Percentiles rank a stretch among this genome's conserved stretches.
Evolutionary conservation across 306 rosid species (phyloP).

Genomic region (Rubus parviflorus): DNA sequence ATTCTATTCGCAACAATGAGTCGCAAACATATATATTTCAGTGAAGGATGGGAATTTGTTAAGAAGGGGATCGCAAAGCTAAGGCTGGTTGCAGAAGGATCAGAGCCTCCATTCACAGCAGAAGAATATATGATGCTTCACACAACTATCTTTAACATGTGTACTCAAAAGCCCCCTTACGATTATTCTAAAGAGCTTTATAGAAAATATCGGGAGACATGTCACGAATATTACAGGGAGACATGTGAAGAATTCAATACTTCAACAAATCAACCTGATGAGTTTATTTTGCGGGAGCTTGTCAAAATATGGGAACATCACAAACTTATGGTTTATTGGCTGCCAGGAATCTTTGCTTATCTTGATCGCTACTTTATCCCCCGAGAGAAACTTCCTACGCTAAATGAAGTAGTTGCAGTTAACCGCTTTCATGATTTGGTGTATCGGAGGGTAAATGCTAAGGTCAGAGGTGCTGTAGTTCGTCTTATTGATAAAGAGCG

Average conservation of each 20-base stretch:
- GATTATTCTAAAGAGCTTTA: constrained; percentile 40
- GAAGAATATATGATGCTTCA: neutral
- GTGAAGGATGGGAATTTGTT: neutral
- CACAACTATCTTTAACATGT: constrained; percentile 43
- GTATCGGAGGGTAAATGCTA: constrained; percentile 25
- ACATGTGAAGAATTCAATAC: constrained; percentile 25
- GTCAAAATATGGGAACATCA: constrained; percentile 52
- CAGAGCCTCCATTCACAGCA: neutral
- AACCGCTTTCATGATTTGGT: constrained; percentile 29
- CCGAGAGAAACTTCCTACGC: constrained; percentile 28
- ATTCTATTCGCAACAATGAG: neutral
- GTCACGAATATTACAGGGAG: constrained; percentile 32
- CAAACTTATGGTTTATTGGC: constrained; percentile 37
- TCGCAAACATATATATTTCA: neutral
- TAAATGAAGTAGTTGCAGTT: constrained; percentile 27
- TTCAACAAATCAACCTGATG: constrained; percentile 48
- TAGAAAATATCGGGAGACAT: neutral
- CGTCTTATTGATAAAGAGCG: constrained; percentile 56
- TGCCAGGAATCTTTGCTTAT: constrained; percentile 31
- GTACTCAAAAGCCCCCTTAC: constrained; percentile 39
- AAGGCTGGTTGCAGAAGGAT: neutral
- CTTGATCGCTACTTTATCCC: constrained; percentile 37
- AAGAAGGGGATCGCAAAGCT: constrained; percentile 31
- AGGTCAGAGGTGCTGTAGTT: constrained; percentile 45
- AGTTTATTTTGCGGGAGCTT: constrained; percentile 57